Conservation (phyloP, 2,329 filamentous ascomycete species). For the Fusarium papillatum region DNA sequence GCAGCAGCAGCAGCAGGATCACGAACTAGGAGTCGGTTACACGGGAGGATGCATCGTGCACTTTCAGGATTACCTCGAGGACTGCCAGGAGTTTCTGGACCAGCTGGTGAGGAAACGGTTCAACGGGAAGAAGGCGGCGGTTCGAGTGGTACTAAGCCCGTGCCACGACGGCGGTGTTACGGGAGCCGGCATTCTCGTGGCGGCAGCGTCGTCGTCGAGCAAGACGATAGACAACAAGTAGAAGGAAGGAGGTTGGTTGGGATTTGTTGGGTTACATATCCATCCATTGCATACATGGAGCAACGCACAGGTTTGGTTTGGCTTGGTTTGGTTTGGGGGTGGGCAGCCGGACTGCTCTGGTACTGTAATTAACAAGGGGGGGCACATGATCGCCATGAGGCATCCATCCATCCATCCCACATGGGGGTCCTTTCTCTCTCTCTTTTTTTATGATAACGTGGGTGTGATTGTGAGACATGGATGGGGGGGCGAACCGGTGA, state of each 20-base stretch:
- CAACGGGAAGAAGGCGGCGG: conserved; percentile 48
- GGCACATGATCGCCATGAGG: conserved; percentile 23
- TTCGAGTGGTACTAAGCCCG: conserved; percentile 64
- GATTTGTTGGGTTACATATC: conserved; percentile 19
- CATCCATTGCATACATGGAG: neutral
- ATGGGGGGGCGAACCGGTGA: conserved; percentile 12
- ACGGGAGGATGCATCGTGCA: conserved; percentile 86
- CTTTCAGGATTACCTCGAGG: conserved; percentile 79
- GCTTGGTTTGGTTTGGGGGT: conserved; percentile 1
- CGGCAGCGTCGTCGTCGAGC: conserved; percentile 50
- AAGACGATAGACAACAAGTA: conserved; percentile 53
- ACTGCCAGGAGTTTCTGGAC: conserved; percentile 79
- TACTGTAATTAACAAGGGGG: conserved; percentile 32
- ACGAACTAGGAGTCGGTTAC: conserved; percentile 81
- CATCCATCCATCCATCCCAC: neutral
- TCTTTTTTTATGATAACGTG: conserved; percentile 22
- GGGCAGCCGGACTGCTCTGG: conserved; percentile 30
- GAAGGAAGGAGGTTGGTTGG: conserved; percentile 6
- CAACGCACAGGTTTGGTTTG: neutral
- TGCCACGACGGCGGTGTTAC: conserved; percentile 74
- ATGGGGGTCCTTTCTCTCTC: conserved; percentile 1
- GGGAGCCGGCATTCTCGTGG: conserved; percentile 72
- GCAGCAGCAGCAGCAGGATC: conserved; percentile 29
- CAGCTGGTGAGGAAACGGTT: conserved; percentile 55
- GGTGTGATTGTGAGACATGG: conserved; percentile 22